Percentiles rank a stretch among this genome's conserved stretches.
phyloP scores from a whole-genome alignment of 2,329 filamentous ascomycete genomes.

The Aureobasidium sp. region DNA sequence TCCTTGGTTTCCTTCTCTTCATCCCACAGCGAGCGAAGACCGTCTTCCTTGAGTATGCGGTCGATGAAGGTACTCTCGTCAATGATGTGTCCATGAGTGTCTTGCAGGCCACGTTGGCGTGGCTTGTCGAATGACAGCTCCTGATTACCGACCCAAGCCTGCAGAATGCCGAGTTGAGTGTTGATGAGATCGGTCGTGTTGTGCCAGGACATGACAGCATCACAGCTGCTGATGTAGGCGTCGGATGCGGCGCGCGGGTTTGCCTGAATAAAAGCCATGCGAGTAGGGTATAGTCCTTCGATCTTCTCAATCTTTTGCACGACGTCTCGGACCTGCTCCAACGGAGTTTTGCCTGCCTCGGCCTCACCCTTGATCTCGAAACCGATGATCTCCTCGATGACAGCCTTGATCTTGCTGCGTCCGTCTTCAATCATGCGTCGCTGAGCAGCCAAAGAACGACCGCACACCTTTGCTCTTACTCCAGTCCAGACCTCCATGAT shows the following conservation, averaged over 20 bases:
- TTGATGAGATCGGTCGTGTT: constrained; percentile 97
- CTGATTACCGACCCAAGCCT: constrained; percentile 94
- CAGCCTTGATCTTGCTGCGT: constrained; percentile 60
- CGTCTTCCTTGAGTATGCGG: constrained; percentile 89
- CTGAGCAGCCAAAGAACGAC: constrained; percentile 75
- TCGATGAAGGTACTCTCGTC: constrained; percentile 94
- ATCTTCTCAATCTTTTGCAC: constrained; percentile 85
- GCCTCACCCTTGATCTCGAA: constrained; percentile 93
- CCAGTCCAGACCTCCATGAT: constrained; percentile 79
- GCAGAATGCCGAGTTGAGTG: constrained; percentile 81
- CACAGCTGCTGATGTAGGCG: constrained; percentile 72
- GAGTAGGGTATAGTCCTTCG: constrained; percentile 77
- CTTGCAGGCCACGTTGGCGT: constrained; percentile 54
- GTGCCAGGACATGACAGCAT: constrained; percentile 90
- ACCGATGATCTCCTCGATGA: constrained; percentile 79
- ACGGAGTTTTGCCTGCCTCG: constrained; percentile 78
- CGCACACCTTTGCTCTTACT: constrained; percentile 73
- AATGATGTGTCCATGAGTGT: constrained; percentile 60
- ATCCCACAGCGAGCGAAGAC: constrained; percentile 82
- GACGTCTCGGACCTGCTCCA: constrained; percentile 82
- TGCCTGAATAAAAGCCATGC: constrained; percentile 61
- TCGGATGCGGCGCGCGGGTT: constrained; percentile 70
- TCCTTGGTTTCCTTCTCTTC: constrained; percentile 37
- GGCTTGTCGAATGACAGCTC: constrained; percentile 83
- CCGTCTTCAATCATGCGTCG: constrained; percentile 81